Conservation (phyloP, 2,329 filamentous ascomycete species). For the Aspergillus pseudonomiae region DNA sequence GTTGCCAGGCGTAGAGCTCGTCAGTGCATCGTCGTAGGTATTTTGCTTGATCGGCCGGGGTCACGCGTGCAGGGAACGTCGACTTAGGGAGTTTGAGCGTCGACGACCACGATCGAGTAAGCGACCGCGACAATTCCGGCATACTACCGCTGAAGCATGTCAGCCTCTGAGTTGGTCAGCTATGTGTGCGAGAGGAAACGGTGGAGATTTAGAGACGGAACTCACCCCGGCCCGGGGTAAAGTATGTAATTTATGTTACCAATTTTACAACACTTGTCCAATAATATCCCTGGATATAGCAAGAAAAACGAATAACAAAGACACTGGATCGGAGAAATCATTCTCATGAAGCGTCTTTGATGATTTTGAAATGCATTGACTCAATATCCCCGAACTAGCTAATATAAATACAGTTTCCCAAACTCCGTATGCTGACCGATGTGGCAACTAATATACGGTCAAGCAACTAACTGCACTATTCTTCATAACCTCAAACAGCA, state of each 20-base stretch:
- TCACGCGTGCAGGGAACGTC: conserved; percentile 62
- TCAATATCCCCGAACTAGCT: not conserved
- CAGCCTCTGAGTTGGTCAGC: conserved; percentile 14
- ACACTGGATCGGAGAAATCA: not conserved
- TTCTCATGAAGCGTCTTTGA: not conserved
- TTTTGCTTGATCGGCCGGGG: conserved; percentile 50
- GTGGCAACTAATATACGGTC: conserved; percentile 71
- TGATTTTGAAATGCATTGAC: not conserved
- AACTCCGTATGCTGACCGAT: not conserved
- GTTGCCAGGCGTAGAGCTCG: conserved; percentile 88
- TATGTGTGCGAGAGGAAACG: conserved; percentile 5
- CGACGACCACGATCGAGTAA: conserved; percentile 65
- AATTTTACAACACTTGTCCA: not conserved
- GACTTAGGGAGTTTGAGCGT: conserved; percentile 76
- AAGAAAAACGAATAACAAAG: not conserved
- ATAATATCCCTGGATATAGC: not conserved
- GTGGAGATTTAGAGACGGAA: not conserved
- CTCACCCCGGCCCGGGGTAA: not conserved
- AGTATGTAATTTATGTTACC: conserved; percentile 2
- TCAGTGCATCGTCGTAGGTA: conserved; percentile 80
- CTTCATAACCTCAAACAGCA: conserved; percentile 94
- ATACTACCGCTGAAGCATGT: conserved; percentile 40
- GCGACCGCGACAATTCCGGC: conserved; percentile 39
- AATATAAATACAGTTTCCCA: not conserved
- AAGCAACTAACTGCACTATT: conserved; percentile 87